Evolutionary conservation across 495 filamentous ascomycete species (phyloP), one percentile per base, ranked within the genome.

Genomic region (Achaetomiella virescens): DNA sequence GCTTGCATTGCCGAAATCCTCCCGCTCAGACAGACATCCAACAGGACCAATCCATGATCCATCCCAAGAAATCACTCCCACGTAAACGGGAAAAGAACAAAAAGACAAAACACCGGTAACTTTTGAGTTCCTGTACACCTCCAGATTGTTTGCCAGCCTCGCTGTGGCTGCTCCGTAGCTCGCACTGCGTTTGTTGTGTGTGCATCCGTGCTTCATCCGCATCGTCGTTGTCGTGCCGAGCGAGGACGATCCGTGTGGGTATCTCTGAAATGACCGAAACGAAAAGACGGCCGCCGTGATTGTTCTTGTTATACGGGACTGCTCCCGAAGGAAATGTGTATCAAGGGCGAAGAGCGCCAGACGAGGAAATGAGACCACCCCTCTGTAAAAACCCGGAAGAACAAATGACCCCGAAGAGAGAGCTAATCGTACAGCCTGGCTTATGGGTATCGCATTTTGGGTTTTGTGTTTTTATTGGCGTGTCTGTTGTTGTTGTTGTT

Each of bases 371-470:
- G 22, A 50, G 25, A 55, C 37, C 25, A 6, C 24, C 35, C 61
- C 48, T 54, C 42, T 37, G 48, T 57, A 49, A 54, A 64, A 61
- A 66, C 55, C 59, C 40, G 43, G 59, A 58, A 48, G 58, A 62
- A 55, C 61, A 61, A 61, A 68, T 29, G 61, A 68, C 52, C 50
- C 57, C 51, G 52, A 59, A 61, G 62, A 61, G 59, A 69, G 63
- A 68, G 58, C 55, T 61, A 61, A 66, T 70, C 66, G 62, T 70
- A 68, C 67, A 69, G 54, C 42, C 62, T 62, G 56, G 58, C 55
- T 61, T 43, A 55, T 56, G 43, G 54, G 53, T 53, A 57, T 50
- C 56, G 14, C 54, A 38, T 46, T 61, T 61, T 59, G 45, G 54
- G 50, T 58, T 56, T 64, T 56, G 17, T 52, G 47, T 31, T 31